Percentiles rank a stretch among this genome's conserved stretches.
phyloP scores from a whole-genome alignment of 2,329 filamentous ascomycete genomes.

The Sporothrix euskadiensis region DNA sequence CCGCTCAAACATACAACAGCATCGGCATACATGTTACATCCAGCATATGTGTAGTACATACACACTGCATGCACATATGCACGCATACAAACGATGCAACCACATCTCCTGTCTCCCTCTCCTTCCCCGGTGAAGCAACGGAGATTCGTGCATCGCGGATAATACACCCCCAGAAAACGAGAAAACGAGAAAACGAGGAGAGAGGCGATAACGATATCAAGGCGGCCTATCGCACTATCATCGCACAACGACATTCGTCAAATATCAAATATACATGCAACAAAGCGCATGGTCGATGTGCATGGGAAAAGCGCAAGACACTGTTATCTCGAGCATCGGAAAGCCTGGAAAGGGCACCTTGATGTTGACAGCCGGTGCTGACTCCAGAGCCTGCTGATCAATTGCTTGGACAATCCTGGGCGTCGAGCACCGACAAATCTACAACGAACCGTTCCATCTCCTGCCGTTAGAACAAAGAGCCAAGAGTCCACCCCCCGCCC shows the following conservation, averaged over 20 bases:
- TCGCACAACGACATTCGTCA: neutral
- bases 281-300: neutral
- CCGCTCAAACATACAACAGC: neutral
- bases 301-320: neutral
- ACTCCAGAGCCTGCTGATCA: neutral
- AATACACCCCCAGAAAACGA: neutral
- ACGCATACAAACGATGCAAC: slow-evolving; percentile 4
- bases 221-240: neutral
- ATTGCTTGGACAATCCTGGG: neutral
- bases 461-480: neutral
- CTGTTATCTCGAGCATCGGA: neutral
- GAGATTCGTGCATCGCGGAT: slow-evolving; percentile 15
- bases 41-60: neutral
- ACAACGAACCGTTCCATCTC: neutral
- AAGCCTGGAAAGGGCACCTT: neutral
- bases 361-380: neutral
- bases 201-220: slow-evolving; percentile 1
- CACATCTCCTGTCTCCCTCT: neutral
- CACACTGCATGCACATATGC: neutral
- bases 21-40: neutral
- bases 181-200: neutral
- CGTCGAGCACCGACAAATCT: neutral
- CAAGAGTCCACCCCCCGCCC: neutral
- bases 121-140: slow-evolving; percentile 6
- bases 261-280: too few species aligned